Conservation (phyloP, 1,284 basidiomycete genomes). For the Moesziomyces aphidis region DNA sequence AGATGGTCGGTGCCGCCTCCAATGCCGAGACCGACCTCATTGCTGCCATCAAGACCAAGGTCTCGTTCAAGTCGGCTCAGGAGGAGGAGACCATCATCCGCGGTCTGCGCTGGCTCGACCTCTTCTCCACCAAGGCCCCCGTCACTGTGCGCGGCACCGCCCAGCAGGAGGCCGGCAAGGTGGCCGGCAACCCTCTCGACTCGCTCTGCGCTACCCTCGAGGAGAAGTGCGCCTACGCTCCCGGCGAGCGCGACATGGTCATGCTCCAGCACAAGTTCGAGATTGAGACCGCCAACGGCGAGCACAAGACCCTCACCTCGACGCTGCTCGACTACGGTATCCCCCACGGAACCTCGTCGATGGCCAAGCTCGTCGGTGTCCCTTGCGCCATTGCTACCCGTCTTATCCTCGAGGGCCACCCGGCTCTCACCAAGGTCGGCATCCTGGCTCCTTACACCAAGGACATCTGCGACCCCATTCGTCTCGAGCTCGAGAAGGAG, state of each 20-base stretch:
- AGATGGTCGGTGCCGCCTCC: conserved; percentile 79
- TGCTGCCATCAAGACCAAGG: conserved; percentile 54
- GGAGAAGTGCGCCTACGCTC: conserved; percentile 88
- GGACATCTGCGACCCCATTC: conserved; percentile 71
- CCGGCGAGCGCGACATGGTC: conserved; percentile 92
- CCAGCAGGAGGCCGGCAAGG: conserved; percentile 73
- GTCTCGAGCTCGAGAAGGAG: conserved; percentile 65
- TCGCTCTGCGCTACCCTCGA: conserved; percentile 93
- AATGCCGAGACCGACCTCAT: conserved; percentile 71
- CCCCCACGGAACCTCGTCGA: conserved; percentile 83
- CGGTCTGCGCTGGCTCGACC: conserved; percentile 86
- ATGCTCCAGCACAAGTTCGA: conserved; percentile 90
- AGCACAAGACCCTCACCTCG: conserved; percentile 87
- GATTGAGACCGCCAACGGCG: conserved; percentile 67
- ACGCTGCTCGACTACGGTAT: conserved; percentile 92
- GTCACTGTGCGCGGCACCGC: conserved; percentile 64
- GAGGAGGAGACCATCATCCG: conserved; percentile 56
- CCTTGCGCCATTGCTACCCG: conserved; percentile 90
- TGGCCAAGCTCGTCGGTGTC: conserved; percentile 92
- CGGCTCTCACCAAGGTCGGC: conserved; percentile 72
- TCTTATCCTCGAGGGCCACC: conserved; percentile 76
- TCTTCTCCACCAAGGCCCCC: conserved; percentile 77
- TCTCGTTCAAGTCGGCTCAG: conserved; percentile 53
- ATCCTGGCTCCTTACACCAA: conserved; percentile 89
- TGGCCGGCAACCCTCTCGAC: conserved; percentile 88